phyloP scores from a whole-genome alignment of 164 flowering plant genomes.

The Vitis riparia region DNA sequence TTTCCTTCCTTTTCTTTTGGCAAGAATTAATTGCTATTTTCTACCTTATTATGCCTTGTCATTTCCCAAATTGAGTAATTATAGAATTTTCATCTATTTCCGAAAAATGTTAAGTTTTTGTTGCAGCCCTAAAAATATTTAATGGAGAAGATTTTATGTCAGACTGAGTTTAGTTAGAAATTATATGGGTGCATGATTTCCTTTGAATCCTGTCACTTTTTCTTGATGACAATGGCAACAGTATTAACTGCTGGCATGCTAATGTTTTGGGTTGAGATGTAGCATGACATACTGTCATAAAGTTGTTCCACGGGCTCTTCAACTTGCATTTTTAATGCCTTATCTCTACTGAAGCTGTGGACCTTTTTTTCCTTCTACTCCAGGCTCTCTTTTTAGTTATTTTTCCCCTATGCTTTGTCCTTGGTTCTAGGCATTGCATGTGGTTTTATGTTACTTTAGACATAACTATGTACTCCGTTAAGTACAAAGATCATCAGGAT shows the following conservation, averaged over 20 bases:
- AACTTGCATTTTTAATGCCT: background rate
- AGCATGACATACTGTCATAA: background rate
- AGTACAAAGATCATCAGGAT: background rate
- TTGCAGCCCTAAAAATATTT: no score
- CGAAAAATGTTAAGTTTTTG: no score
- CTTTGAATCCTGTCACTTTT: no score
- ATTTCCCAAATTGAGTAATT: background rate
- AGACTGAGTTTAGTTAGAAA: background rate
- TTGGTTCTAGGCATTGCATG: background rate
- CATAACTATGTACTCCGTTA: background rate
- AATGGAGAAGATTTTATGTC: background rate
- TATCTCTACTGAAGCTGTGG: background rate
- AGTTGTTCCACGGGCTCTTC: background rate
- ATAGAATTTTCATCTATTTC: background rate
- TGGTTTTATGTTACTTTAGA: background rate
- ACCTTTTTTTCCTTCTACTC: background rate
- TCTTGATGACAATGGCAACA: no score
- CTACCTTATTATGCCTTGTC: background rate
- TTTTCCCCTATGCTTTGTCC: background rate
- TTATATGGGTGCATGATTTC: no score
- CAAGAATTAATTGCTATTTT: background rate
- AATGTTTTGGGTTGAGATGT: background rate
- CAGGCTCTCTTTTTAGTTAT: background rate
- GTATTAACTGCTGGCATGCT: no score
- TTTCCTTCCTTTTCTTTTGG: slow-evolving; percentile 4